Percentiles rank a stretch among this genome's conserved stretches.
These are phyloP conservation scores for Pseudotsuga menziesii DNA, from an alignment of 75 land plant genomes.

Conservation along the genomic window DNA sequence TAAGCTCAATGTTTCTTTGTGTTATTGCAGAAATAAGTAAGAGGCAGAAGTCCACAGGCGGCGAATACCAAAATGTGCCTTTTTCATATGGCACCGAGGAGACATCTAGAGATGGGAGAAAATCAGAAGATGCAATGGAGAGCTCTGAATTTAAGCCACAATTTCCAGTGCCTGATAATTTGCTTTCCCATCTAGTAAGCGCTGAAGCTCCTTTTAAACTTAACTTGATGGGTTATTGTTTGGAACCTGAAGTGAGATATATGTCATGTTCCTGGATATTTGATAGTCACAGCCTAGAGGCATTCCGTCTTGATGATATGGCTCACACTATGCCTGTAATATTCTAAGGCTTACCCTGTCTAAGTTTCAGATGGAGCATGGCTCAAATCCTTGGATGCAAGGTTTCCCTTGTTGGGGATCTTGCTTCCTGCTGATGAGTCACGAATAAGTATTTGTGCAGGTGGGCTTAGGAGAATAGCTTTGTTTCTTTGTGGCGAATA, in stretches of 20 bases:
- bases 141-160: constrained; percentile 47
- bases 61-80: constrained; percentile 47
- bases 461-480: constrained; percentile 57
- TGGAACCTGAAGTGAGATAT: background rate
- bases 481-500: constrained; percentile 12
- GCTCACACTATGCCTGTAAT: constrained; percentile 22
- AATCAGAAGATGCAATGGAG: constrained; percentile 21
- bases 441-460: constrained; percentile 54
- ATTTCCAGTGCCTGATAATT: constrained; percentile 66
- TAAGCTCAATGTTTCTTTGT: constrained; percentile 1
- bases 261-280: constrained; percentile 19
- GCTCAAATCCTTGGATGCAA: constrained; percentile 31
- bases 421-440: constrained; percentile 46
- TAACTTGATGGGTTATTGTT: background rate
- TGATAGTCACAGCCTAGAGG: constrained; percentile 1
- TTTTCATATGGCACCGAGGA: constrained; percentile 50
- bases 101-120: constrained; percentile 15
- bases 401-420: constrained; percentile 48
- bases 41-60: constrained; percentile 12
- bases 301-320: constrained; percentile 12
- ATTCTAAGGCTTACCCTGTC: constrained; percentile 55
- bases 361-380: constrained; percentile 70
- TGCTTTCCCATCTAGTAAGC: constrained; percentile 61
- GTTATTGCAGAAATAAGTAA: constrained; percentile 26
- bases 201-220: background rate